Evolutionary conservation across 2,329 filamentous ascomycete species (phyloP).

Genomic region (Cyphellophora europaea): DNA sequence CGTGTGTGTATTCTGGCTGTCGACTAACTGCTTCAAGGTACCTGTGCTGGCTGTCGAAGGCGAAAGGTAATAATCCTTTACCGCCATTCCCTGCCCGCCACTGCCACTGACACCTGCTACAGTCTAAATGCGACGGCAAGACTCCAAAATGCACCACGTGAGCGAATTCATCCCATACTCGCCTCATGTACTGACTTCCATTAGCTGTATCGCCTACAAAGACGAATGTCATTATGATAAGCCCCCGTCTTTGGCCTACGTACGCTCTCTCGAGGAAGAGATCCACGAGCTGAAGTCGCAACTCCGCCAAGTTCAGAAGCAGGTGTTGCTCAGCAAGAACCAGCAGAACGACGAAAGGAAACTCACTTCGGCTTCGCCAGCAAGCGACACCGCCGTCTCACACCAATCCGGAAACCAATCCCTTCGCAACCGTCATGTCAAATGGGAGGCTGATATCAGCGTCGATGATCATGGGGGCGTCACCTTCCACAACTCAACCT

Average conservation of each 20-base stretch:
- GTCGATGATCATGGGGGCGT: constrained; percentile 16
- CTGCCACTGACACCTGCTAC: too few relatives aligned
- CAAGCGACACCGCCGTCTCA: constrained; percentile 12
- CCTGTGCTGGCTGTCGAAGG: constrained; percentile 18
- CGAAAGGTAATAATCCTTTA: constrained; percentile 13
- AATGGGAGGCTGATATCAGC: constrained; percentile 17
- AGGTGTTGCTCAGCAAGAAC: constrained; percentile 14
- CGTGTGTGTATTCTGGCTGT: too few relatives aligned
- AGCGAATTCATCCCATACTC: constrained; percentile 17
- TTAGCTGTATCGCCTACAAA: constrained; percentile 19
- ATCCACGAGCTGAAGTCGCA: constrained; percentile 16
- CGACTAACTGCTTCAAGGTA: too few relatives aligned
- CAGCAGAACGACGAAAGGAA: constrained; percentile 14
- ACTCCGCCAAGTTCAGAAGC: constrained; percentile 15
- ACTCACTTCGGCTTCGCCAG: constrained; percentile 12
- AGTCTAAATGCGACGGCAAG: constrained; percentile 20
- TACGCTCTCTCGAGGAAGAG: constrained; percentile 18
- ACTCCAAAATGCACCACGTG: too few relatives aligned
- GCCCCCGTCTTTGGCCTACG: constrained; percentile 18
- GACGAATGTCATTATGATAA: constrained; percentile 20
- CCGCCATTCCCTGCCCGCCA: constrained; percentile 5
- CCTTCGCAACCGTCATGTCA: constrained; percentile 10
- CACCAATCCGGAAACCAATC: constrained; percentile 8
- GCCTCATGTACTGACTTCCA: background rate
- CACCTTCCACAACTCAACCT: constrained; percentile 18